Percentiles rank a stretch among this genome's conserved stretches.
Conservation (phyloP, 331 rosid genomes). For the Pyracantha coccinea region DNA sequence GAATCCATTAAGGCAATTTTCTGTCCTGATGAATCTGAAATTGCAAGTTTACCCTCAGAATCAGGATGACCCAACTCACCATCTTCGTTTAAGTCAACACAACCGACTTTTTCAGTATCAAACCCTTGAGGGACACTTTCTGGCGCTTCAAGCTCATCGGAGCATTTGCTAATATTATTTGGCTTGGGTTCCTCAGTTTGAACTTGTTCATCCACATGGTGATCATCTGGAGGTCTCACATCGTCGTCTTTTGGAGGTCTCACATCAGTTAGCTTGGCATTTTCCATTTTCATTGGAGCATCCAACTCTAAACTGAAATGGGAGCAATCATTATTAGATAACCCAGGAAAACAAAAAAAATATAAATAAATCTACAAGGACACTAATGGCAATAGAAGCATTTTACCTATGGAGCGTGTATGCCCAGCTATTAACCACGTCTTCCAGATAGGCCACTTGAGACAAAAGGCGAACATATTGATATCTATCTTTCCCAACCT, state of each 20-base stretch:
- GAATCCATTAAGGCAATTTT: conserved; percentile 11
- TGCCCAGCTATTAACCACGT: conserved; percentile 87
- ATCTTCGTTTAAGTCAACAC: conserved; percentile 31
- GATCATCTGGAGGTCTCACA: conserved; percentile 15
- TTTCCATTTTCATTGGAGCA: conserved; percentile 26
- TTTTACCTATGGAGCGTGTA: conserved; percentile 68
- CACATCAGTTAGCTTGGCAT: conserved; percentile 12
- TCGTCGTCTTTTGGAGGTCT: conserved; percentile 12
- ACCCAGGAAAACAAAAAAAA: background rate
- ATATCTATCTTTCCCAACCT: conserved; percentile 73
- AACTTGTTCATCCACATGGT: conserved; percentile 24
- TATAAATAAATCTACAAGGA: conserved; percentile 4
- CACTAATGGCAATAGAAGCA: conserved; percentile 6
- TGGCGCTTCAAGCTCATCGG: conserved; percentile 26
- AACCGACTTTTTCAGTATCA: conserved; percentile 28
- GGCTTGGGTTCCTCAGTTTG: conserved; percentile 34
- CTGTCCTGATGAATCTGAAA: conserved; percentile 25
- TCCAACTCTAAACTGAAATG: conserved; percentile 78
- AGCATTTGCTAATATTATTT: conserved; percentile 23
- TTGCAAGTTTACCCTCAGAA: conserved; percentile 24
- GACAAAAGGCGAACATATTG: conserved; percentile 77
- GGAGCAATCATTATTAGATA: conserved; percentile 26
- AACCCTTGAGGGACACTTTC: conserved; percentile 31
- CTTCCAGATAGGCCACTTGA: conserved; percentile 95
- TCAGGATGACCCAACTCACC: conserved; percentile 23